Base-by-base conservation (phyloP, 1,284 basidiomycete species). In the Phlebopus sp. region DNA sequence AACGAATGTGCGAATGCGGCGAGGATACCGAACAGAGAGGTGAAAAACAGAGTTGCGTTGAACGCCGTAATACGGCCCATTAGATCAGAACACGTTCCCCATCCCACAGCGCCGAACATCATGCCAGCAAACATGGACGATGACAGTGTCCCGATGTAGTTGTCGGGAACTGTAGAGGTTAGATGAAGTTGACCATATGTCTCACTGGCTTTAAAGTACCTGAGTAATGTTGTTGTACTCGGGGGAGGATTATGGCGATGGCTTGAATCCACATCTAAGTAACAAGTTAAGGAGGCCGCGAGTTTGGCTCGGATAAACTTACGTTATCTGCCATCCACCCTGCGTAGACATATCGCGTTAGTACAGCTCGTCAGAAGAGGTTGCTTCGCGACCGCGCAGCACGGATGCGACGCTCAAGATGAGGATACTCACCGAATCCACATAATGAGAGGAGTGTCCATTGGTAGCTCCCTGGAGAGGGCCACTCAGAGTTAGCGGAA, bases 31-130 rank as follows among this genome's bases (percentile, higher is more conserved):
- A 98, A 98, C 3, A 97, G 42, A 5, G 92, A 78, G 0, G 95
- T 95, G 61, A 98, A 82, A 61, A 90, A 86, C 2, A 99, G 78
- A 0, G 96, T 99, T 3, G 85, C 79, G 59, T 97, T 96, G 74
- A 98, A 99, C 0, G 94, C 93, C 2, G 86, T 74, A 44, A 83
- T 86, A 23, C 96, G 84, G 2, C 96, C 96, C 62, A 91, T 70
- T 6, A 93, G 66, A 66, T 94, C 90, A 15, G 90, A 92, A 44
- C 75, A 88, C 23, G 89, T 86, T 43, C 93, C 93, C 93, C 93
- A 97, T 2, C 88, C 90, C 9, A 96, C 71, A 0, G 93, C 92
- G 4, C 95, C 95, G 48, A 97, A 67, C 92, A 97, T 97, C 96
- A 98, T 98, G 35, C 96, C 91, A 6, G 81, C 84, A 66, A 93